Base-by-base conservation (phyloP, 1,284 basidiomycete genomes). In the Anthracocystis walkeri region DNA sequence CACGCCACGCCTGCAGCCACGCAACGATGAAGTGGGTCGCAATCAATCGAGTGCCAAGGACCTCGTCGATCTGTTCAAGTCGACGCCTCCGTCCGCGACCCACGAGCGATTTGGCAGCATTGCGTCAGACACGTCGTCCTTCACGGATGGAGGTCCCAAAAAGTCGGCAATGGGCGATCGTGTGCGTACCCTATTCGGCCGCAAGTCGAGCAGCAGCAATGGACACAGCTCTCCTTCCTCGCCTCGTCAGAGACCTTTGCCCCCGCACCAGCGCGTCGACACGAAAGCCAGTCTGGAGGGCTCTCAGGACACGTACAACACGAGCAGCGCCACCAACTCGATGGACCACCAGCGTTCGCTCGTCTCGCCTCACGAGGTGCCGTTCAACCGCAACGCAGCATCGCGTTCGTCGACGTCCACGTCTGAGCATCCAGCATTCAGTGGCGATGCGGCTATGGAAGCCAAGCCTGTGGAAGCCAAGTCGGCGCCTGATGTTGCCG, bases 1-100 rank as follows among this genome's bases (percentile, higher is more conserved):
- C 21, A 27, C 42, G 7, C 58, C 62, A 23, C 73, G 69, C 8
- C 56, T 79, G 51, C 70, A 77, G 56, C 64, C 77, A 12, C 74
- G 77, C 31, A 64, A 70, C 33, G 55, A 57, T 25, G 57, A 75
- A 20, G 23, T 20, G 14, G 64, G 67, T 21, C 63, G 67, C 45
- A 49, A 20, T 11, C 8, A 44, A 4, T 65, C 73, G 21, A 44
- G 56, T 0, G 40, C 53, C 20, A 65, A 66, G 48, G 78, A 80
- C 8, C 73, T 80, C 14, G 68, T 74, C 7, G 77, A 79, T n/a
- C 54, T 80, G 4, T 68, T 79, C 63, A 75, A 64, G 23, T 68
- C 77, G 29, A 77, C 77, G 48, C 79, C 79, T 1, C 78, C 78
- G 10, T 65, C 63, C 2, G 50, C 76, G 4, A 53, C 55, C 2